phyloP scores from a whole-genome alignment of 768 basidiomycete genomes.

The Termitomyces sp. region DNA sequence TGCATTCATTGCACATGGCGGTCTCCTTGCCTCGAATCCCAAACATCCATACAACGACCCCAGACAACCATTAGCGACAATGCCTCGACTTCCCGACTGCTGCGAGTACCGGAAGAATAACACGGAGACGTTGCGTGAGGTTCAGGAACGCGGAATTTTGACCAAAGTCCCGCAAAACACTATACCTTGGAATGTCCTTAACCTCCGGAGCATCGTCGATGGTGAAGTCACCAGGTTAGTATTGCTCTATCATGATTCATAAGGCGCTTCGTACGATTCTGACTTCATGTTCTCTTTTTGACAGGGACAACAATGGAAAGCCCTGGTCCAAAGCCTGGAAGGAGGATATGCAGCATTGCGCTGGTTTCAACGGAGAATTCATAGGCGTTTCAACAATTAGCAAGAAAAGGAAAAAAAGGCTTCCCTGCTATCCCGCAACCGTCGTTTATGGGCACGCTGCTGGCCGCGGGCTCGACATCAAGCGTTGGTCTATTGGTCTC shows the following conservation, averaged over 20 bases:
- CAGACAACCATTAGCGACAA: constrained; percentile 66
- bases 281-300: not conserved
- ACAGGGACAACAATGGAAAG: constrained; percentile 39
- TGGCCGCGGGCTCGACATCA: constrained; percentile 70
- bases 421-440: constrained; percentile 67
- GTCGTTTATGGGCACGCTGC: constrained; percentile 91
- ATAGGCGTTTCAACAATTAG: constrained; percentile 7
- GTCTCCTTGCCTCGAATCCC: constrained; percentile 72
- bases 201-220: constrained; percentile 57
- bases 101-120: constrained; percentile 13
- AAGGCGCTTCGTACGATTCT: not conserved
- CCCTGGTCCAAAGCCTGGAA: constrained; percentile 82
- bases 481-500: constrained; percentile 78
- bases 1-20: constrained; percentile 77
- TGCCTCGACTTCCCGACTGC: constrained; percentile 33
- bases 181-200: constrained; percentile 71
- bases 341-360: constrained; percentile 51
- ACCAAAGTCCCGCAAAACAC: constrained; percentile 67
- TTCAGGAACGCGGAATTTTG: constrained; percentile 69
- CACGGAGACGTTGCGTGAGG: constrained; percentile 37
- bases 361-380: constrained; percentile 33
- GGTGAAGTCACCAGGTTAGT: constrained; percentile 39
- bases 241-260: not conserved
- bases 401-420: constrained; percentile 14
- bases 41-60: constrained; percentile 37